Conservation (phyloP, 176 grass and related monocot genomes). For the Puccinellia tenuiflora region DNA sequence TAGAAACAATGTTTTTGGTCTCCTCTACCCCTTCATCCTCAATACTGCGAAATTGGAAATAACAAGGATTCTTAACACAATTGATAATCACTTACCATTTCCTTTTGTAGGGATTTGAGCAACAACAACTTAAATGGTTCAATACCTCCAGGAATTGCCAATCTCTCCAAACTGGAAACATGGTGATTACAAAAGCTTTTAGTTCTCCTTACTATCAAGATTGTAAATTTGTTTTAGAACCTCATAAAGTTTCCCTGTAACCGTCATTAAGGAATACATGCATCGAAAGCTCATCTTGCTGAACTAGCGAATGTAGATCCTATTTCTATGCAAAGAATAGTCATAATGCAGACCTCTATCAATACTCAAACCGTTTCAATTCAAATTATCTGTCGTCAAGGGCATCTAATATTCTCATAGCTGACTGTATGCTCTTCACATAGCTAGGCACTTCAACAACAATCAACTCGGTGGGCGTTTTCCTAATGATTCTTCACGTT, state of each 20-base stretch:
- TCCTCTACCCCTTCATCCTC: neutral
- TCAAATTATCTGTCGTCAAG: neutral
- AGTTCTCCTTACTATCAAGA: neutral
- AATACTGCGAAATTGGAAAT: neutral
- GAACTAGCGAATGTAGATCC: neutral
- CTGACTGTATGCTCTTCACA: slow-evolving; percentile 28
- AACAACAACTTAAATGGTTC: slow-evolving; percentile 36
- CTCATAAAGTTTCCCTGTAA: slow-evolving; percentile 4
- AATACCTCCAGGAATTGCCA: slow-evolving; percentile 24
- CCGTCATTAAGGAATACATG: neutral
- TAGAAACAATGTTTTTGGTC: neutral
- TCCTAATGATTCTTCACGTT: slow-evolving; percentile 19
- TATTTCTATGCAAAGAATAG: slow-evolving; percentile 3
- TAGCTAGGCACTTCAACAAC: slow-evolving; percentile 66
- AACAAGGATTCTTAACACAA: neutral
- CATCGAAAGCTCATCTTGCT: neutral
- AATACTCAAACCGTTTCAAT: neutral
- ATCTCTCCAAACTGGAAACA: slow-evolving; percentile 33
- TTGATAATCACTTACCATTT: slow-evolving; percentile 16
- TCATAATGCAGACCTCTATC: neutral
- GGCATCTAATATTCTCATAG: neutral
- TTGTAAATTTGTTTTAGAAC: neutral
- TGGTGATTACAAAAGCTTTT: slow-evolving; percentile 34
- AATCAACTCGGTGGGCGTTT: slow-evolving; percentile 36
- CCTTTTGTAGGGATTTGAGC: slow-evolving; percentile 43